Evolutionary conservation across 345 rosid genomes (phyloP).

Genomic region (Nasturtium officinale): DNA sequence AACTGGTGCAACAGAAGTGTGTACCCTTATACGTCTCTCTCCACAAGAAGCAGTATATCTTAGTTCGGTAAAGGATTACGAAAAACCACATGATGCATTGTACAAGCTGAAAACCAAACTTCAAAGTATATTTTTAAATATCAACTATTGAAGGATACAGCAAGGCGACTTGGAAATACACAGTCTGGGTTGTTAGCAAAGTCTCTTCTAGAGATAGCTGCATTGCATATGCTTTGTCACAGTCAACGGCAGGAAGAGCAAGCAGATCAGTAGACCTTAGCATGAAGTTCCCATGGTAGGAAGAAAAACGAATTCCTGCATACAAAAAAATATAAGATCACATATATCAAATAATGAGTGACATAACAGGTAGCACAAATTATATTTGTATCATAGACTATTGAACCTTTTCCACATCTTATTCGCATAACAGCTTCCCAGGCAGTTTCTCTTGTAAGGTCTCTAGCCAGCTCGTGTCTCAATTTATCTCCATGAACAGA

Average conservation of each 20-base stretch:
- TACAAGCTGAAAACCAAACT: conserved; percentile 24
- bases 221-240: conserved; percentile 99
- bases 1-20: conserved; percentile 88
- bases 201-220: conserved; percentile 92
- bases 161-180: conserved; percentile 96
- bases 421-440: conserved; percentile 99
- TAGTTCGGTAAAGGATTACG: conserved; percentile 57
- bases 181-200: conserved; percentile 82
- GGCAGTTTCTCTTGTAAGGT: conserved; percentile 97
- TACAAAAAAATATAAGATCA: conserved; percentile 40
- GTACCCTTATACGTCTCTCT: conserved; percentile 98
- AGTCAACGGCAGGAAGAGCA: conserved; percentile 98
- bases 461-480: conserved; percentile 88
- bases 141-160: conserved; percentile 77
- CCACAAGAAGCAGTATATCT: conserved; percentile 99
- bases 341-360: conserved; percentile 25
- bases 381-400: conserved; percentile 16
- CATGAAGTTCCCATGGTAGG: conserved; percentile 99
- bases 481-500: conserved; percentile 74
- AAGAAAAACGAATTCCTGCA: conserved; percentile 86
- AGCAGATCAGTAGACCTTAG: conserved; percentile 89
- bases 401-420: conserved; percentile 98
- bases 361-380: conserved; percentile 7
- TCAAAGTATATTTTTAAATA: conserved; percentile 20
- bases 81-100: conserved; percentile 11